Base-by-base conservation (phyloP, 768 basidiomycete genomes). In the Tulasnella sp. region DNA sequence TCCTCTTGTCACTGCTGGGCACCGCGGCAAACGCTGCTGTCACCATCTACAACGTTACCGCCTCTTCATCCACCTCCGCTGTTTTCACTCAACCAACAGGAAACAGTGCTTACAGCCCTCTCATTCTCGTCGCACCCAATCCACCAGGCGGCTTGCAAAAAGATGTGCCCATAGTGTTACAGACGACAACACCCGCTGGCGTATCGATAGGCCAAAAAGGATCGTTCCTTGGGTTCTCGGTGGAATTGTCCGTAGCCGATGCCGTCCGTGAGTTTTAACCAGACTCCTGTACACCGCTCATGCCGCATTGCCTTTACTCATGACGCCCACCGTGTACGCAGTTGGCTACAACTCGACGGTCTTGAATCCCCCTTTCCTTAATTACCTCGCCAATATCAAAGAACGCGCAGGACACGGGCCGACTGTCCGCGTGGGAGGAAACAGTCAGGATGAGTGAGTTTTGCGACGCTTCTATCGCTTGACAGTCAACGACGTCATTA, bases 161-260 rank as follows among this genome's bases (percentile, higher is more conserved):
- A 34, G 40, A 71, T 19, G 70, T 78, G 9, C 45, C 31, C 6
- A 42, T 71, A 49, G 15, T 54, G 31, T 25, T 76, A 7, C 29
- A n/a, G 40, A 67, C 45, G 31, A 72, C 58, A 12, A 25, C 31
- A 3, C 58, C 67, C 64, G 71, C 77, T 6, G 83, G 82, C 6
- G 74, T 29, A 29, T 85, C 85, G 1, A 86, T 86, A 70, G 81
- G 81, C 3, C 84, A 85, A 74, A 80, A 81, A n/a, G 90, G 89
- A 25, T 85, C 88, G 22, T 87, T 86, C 40, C 81, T 89, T 71
- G 90, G 90, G 0, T 91, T 90, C 78, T 87, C 86, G 0, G 84
- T 91, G 38, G 90, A 91, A 81, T 85, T 90, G 84, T 89, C 88
- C 25, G 88, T 91, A 9, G 85, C 86, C 3, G 87, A 87, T 77